Base-by-base conservation (phyloP, 1,139 yeast species). In the Yamadazyma aaseri region DNA sequence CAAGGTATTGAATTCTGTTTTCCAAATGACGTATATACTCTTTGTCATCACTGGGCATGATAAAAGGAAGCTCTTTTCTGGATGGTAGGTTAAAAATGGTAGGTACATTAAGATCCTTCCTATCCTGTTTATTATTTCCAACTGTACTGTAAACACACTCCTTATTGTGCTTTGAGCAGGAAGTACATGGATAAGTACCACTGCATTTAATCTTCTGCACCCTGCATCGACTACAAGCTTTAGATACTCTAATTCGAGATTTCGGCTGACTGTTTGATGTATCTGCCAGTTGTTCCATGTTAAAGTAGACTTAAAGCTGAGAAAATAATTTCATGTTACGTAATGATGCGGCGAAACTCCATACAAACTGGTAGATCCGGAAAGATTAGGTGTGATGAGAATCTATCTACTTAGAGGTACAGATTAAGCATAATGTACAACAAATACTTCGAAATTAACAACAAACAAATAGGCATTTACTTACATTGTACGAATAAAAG, bases 141-240 rank as follows among this genome's bases (percentile, higher is more conserved):
- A 28, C 7, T 12, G 24, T 11, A 9, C 13, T 39, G 32, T 44
- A 60, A 9, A 55, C 49, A 47, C 84, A 79, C 17, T 60, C 67
- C 30, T 60, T 59, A 26, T 56, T 60, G 39, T 67, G 72, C 50
- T 64, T 66, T 8, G 53, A 44, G 51, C 86, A 79, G 6, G 75
- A 64, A 7, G 50, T 46, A 44, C 86, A 79, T 2, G 86, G 85
- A 31, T 52, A 53, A 15, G 67, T 60, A 3, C 85, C 85, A 30
- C 78, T 71, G 50, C 86, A 79, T 49, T 79, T 79, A 41, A 76
- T 76, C 53, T 79, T 79, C 39, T 77, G 80, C 21, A 64, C 58
- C 42, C 82, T 63, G 54, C 86, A 79, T 17, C 80, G 60, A 39
- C 73, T 79, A 47, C 86, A 79, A 2, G 86, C 86, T 41, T 69